These are phyloP conservation scores for Malassezia sp. DNA, from an alignment of 1,284 basidiomycete species.

Conservation along the genomic window DNA sequence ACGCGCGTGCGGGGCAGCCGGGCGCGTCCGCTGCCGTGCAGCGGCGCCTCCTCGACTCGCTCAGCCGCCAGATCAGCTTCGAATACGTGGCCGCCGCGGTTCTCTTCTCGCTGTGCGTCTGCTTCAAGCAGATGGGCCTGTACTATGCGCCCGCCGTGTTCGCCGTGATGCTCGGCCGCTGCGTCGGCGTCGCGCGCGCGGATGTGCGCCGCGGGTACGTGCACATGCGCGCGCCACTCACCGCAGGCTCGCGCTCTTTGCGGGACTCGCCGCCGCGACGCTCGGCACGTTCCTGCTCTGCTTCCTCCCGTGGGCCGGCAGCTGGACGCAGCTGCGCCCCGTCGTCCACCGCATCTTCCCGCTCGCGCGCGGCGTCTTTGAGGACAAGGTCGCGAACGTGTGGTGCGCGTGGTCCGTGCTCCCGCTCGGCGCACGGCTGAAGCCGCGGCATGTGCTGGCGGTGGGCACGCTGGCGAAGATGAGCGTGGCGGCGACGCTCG, in stretches of 20 bases:
- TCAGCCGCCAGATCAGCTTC: conserved; percentile 38
- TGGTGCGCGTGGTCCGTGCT: conserved; percentile 53
- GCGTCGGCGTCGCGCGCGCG: conserved; percentile 68
- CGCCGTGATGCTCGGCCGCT: conserved; percentile 42
- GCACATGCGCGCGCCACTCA: too few relatives aligned
- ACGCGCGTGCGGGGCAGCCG: conserved; percentile 1
- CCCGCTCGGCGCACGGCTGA: conserved; percentile 28
- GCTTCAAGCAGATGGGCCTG: conserved; percentile 90
- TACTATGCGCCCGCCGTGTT: conserved; percentile 72
- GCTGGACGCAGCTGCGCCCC: conserved; percentile 53
- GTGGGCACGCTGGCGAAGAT: conserved; percentile 41
- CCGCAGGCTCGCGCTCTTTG: conserved; percentile 59
- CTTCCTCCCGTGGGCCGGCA: conserved; percentile 64
- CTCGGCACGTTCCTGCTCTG: conserved; percentile 56
- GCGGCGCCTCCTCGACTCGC: conserved; percentile 16
- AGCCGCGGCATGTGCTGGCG: conserved; percentile 26
- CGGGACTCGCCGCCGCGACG: conserved; percentile 54
- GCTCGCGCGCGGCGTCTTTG: conserved; percentile 75
- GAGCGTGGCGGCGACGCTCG: conserved; percentile 44
- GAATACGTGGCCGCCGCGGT: conserved; percentile 61
- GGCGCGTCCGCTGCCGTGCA: conserved; percentile 12
- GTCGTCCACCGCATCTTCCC: conserved; percentile 76
- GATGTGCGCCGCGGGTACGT: conserved; percentile 54
- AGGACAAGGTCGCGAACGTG: conserved; percentile 92
- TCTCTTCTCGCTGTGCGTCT: conserved; percentile 68